A percentile compares a stretch with the other conserved stretches of the same genome.
Evolutionary conservation across 2,329 filamentous ascomycete genomes (phyloP).

Genomic region (Emergomyces orientalis): DNA sequence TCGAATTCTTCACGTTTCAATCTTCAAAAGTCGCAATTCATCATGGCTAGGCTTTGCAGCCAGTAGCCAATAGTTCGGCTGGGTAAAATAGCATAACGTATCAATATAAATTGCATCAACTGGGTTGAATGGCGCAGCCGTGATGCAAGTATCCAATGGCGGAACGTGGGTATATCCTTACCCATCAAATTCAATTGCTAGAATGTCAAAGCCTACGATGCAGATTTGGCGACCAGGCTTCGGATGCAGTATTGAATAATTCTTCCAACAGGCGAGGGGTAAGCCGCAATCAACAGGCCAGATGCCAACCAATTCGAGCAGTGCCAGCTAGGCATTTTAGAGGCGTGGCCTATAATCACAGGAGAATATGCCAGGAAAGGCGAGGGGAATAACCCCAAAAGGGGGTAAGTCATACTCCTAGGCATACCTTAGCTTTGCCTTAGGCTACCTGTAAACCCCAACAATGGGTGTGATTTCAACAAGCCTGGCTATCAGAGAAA

Average conservation of each 20-base stretch:
- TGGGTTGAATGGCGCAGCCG: background rate
- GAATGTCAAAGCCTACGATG: background rate
- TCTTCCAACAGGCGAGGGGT: background rate
- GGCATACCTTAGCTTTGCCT: background rate
- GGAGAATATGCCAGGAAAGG: background rate
- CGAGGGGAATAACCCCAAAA: background rate
- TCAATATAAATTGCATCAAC: background rate
- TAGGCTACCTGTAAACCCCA: background rate
- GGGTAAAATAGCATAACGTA: background rate
- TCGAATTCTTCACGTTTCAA: background rate
- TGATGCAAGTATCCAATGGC: background rate
- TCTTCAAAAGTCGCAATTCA: background rate
- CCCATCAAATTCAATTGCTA: background rate
- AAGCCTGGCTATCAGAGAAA: background rate
- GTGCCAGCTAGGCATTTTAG: background rate
- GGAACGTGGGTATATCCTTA: background rate
- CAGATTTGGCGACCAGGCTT: background rate
- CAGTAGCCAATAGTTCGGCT: background rate
- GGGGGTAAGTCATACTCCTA: background rate
- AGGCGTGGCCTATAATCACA: background rate
- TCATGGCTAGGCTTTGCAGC: background rate
- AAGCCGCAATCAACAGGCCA: background rate
- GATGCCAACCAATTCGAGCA: background rate
- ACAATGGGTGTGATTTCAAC: background rate
- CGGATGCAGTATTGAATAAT: background rate